These are phyloP conservation scores for Candida khao-thaluensis DNA, from an alignment of 805 yeast genomes.

Conservation along the genomic window DNA sequence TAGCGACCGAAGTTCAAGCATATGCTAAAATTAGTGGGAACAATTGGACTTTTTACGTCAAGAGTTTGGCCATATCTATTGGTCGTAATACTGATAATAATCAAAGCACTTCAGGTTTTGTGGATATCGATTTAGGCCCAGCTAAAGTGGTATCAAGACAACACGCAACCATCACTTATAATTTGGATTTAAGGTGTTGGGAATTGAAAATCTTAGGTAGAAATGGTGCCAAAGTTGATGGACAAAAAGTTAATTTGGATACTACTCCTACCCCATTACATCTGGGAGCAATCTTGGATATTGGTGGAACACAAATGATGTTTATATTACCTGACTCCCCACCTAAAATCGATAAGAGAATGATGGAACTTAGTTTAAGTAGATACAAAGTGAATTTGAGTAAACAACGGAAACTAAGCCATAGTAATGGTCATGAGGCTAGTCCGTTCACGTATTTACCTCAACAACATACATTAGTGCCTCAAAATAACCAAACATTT, in stretches of 20 bases:
- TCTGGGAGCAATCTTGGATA: conserved; percentile 89
- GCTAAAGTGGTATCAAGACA: conserved; percentile 93
- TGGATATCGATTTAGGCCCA: conserved; percentile 92
- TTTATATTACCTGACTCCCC: conserved; percentile 90
- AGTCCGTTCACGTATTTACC: conserved; percentile 18
- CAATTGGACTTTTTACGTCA: conserved; percentile 93
- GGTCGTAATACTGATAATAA: conserved; percentile 73
- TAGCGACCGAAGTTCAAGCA: conserved; percentile 85
- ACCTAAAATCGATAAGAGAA: conserved; percentile 59
- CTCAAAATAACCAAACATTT: conserved; percentile 41
- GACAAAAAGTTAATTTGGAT: conserved; percentile 53
- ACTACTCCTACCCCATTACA: conserved; percentile 55
- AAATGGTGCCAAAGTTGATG: conserved; percentile 91
- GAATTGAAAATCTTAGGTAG: conserved; percentile 81
- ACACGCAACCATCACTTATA: conserved; percentile 84
- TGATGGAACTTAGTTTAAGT: conserved; percentile 38
- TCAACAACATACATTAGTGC: conserved; percentile 17
- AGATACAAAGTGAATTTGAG: conserved; percentile 27
- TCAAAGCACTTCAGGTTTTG: conserved; percentile 19
- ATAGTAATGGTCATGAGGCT: conserved; percentile 10
- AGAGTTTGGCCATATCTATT: conserved; percentile 67
- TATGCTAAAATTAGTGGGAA: conserved; percentile 94
- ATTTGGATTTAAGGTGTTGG: conserved; percentile 77
- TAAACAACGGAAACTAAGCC: conserved; percentile 20
- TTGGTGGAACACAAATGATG: conserved; percentile 99